These are phyloP conservation scores for Acephala macrosclerotiorum DNA, from an alignment of 2,329 filamentous ascomycete species.

Conservation along the genomic window DNA sequence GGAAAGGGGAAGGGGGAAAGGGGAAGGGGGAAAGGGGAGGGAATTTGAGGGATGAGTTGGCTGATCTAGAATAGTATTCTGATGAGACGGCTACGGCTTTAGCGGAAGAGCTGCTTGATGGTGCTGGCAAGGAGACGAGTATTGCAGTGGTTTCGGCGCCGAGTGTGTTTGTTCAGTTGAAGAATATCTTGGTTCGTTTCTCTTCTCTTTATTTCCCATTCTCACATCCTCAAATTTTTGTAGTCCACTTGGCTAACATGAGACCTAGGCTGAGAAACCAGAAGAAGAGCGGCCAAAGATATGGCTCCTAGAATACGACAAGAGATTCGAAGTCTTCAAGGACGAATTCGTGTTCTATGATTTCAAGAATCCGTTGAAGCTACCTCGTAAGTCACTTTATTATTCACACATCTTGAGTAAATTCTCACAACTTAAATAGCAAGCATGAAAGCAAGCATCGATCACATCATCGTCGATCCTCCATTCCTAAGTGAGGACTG, in stretches of 20 bases:
- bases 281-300: slow-evolving; percentile 60
- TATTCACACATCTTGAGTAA: not conserved
- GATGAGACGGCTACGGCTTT: slow-evolving; percentile 72
- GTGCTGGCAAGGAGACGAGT: slow-evolving; percentile 60
- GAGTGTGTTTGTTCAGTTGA: slow-evolving; percentile 79
- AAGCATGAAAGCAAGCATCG: slow-evolving; percentile 67
- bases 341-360: slow-evolving; percentile 77
- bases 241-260: not conserved
- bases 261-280: slow-evolving; percentile 19
- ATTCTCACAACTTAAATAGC: slow-evolving; percentile 42
- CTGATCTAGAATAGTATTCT: slow-evolving; percentile 60
- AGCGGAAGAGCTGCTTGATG: slow-evolving; percentile 71
- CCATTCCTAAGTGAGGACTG: slow-evolving; percentile 83
- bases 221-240: not conserved
- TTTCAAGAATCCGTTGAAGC: slow-evolving; percentile 70
- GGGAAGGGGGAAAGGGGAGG: not conserved
- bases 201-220: not conserved
- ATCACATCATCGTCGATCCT: slow-evolving; percentile 78
- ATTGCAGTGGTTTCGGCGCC: slow-evolving; percentile 78
- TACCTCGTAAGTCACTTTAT: slow-evolving; percentile 57
- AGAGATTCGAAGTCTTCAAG: slow-evolving; percentile 75
- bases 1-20: not conserved
- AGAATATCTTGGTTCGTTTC: slow-evolving; percentile 68
- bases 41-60: not conserved
- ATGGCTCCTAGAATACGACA: slow-evolving; percentile 76